Base-by-base conservation (phyloP, 2,329 filamentous ascomycete genomes). In the Periconia sp. region DNA sequence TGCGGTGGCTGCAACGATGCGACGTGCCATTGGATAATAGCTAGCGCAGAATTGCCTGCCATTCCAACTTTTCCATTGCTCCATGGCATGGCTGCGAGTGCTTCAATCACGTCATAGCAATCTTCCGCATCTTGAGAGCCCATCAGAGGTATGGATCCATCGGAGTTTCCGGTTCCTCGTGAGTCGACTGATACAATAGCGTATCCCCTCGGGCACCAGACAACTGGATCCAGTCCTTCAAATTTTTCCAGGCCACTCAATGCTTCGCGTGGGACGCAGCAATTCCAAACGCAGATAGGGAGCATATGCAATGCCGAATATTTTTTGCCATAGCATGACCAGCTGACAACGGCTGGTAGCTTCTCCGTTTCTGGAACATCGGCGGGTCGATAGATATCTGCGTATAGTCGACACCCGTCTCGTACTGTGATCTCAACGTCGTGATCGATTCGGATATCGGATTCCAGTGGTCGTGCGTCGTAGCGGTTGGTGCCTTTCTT, bases 271-370 rank as follows among this genome's bases (percentile, higher is more conserved):
- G 57, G 52, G 7, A 79, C 69, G 7, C 76, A 74, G 47, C 71
- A 73, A 33, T 74, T 70, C 72, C 71, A 73, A 61, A 73, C 74
- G 6, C 66, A 70, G 62, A 75, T 77, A 1, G 72, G 65, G 2
- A 76, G 63, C 64, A 76, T 76, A 17, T 68, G 60, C 14, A 77
- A 57, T 2, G 71, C 72, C 15, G 67, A 73, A 53, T 73, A 77
- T 52, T 76, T 63, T 57, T 81, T 81, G 18, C 79, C 79, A 53
- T 76, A 81, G 14, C 71, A 73, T 7, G 70, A 74, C 76, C 76
- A 81, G 46, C 68, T 69, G 1, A 81, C 57, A 20, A 80, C 63
- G 1, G 76, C 78, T 1, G 79, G 78, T 1, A 79, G 60, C 42
- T 74, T 47, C n/a, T 62, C 62, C n/a, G 56, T 52, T 13, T 63